phyloP scores from a whole-genome alignment of 164 flowering plant species.

The Vitis amurensis region DNA sequence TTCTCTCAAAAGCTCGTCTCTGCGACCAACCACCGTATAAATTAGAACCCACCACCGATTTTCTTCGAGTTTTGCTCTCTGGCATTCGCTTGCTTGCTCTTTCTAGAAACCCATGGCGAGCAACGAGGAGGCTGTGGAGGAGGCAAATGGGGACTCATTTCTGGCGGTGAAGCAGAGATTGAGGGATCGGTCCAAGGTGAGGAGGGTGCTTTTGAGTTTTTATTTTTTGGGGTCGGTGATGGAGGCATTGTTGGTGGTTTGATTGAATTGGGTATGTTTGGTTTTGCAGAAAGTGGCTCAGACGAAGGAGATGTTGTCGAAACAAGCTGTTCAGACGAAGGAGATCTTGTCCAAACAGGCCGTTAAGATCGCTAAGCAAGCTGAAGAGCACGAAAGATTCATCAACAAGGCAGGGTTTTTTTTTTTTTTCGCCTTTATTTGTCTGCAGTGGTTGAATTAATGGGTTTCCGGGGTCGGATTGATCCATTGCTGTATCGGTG shows the following conservation, averaged over 20 bases:
- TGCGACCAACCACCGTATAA: too few relatives aligned
- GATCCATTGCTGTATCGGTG: background rate
- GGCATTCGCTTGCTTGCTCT: background rate
- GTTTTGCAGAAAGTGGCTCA: slow-evolving; percentile 69
- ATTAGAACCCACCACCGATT: too few relatives aligned
- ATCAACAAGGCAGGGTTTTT: slow-evolving; percentile 64
- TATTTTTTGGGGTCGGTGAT: background rate
- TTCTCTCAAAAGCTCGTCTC: too few relatives aligned
- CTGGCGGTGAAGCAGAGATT: slow-evolving; percentile 42
- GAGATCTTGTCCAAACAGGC: slow-evolving; percentile 88
- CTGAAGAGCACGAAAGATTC: slow-evolving; percentile 91
- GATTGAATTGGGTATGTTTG: slow-evolving; percentile 20
- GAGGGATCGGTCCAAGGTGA: slow-evolving; percentile 66
- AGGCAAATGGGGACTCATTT: slow-evolving; percentile 39
- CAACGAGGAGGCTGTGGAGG: slow-evolving; percentile 44
- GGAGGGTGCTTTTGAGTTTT: background rate
- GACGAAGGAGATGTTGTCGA: slow-evolving; percentile 73
- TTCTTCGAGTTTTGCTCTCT: background rate
- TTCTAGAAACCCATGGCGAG: slow-evolving; percentile 29
- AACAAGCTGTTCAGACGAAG: slow-evolving; percentile 71
- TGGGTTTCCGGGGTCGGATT: background rate
- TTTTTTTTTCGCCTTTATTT: background rate
- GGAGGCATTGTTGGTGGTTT: background rate
- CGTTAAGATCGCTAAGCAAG: slow-evolving; percentile 81
- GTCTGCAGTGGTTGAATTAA: background rate